A percentile compares a stretch with the other conserved stretches of the same genome.
Conservation (phyloP, 345 rosid genomes). For the Noccaea caerulescens region DNA sequence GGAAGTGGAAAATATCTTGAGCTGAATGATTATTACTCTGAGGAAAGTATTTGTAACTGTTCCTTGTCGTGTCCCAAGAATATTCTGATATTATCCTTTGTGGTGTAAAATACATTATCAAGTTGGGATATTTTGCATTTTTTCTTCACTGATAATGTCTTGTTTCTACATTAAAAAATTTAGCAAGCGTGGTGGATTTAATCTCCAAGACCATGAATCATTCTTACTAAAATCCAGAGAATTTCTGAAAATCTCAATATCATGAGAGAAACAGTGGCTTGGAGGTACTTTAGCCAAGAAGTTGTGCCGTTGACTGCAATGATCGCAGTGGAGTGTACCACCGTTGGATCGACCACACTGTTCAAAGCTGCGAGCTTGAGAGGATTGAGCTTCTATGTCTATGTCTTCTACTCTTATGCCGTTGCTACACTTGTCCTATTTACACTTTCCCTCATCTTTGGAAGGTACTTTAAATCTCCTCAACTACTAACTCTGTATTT, state of each 20-base stretch:
- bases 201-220: slow-evolving; percentile 17
- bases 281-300: slow-evolving; percentile 30
- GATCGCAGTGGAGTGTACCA: slow-evolving; percentile 56
- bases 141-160: background rate
- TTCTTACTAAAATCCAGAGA: slow-evolving; percentile 9
- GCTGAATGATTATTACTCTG: background rate
- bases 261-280: slow-evolving; percentile 31
- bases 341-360: slow-evolving; percentile 48
- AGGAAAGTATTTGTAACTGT: background rate
- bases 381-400: slow-evolving; percentile 59
- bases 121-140: background rate
- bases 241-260: background rate
- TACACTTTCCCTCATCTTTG: slow-evolving; percentile 42
- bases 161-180: background rate
- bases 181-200: background rate
- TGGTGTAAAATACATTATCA: slow-evolving; percentile 6
- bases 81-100: background rate
- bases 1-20: background rate
- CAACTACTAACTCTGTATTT: slow-evolving; percentile 27
- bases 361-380: slow-evolving; percentile 54
- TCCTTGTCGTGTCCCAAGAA: slow-evolving; percentile 18
- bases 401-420: slow-evolving; percentile 56
- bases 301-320: slow-evolving; percentile 48
- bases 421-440: slow-evolving; percentile 52
- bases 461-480: slow-evolving; percentile 30